Evolutionary conservation across 208 protist species (phyloP).

Genomic region (Trypanosoma congolense): DNA sequence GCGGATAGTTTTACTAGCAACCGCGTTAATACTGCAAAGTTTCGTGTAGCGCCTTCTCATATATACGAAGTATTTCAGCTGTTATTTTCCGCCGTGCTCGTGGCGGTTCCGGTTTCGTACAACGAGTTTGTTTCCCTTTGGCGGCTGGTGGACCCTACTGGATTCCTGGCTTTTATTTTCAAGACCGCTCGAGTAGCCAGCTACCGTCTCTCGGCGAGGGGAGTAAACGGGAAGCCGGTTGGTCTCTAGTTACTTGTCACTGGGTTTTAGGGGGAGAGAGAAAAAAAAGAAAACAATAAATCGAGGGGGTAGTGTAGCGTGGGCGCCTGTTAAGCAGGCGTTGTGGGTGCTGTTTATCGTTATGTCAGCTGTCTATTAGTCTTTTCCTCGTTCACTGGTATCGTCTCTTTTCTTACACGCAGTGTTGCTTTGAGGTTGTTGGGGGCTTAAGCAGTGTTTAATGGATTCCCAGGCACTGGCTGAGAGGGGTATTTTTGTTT

Average conservation of each 20-base stretch:
- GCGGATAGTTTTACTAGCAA: constrained; percentile 21
- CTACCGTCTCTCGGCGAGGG: constrained; percentile 46
- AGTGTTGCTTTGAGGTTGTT: too few species aligned
- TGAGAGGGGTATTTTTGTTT: too few species aligned
- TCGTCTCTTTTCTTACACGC: too few species aligned
- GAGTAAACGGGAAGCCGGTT: constrained; percentile 72
- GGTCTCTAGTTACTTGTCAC: constrained; percentile 44
- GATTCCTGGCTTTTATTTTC: constrained; percentile 45
- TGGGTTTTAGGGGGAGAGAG: background rate
- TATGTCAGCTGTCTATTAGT: too few species aligned
- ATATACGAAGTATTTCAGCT: constrained; percentile 53
- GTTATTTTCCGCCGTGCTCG: constrained; percentile 43
- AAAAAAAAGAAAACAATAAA: constrained; percentile 2
- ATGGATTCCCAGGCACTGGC: too few species aligned
- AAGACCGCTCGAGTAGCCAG: constrained; percentile 57
- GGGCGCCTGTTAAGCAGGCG: too few species aligned
- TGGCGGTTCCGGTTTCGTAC: constrained; percentile 53
- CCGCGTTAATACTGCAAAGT: constrained; percentile 40
- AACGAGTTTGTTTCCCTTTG: constrained; percentile 83
- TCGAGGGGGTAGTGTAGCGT: too few species aligned
- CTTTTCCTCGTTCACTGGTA: too few species aligned
- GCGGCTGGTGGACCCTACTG: constrained; percentile 79
- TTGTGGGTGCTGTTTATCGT: too few species aligned
- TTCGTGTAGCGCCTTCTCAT: constrained; percentile 56
- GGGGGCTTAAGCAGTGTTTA: too few species aligned